Percentiles rank a stretch among this genome's conserved stretches.
Evolutionary conservation across 768 basidiomycete species (phyloP).

Genomic region (Rhodotorula diobovata): DNA sequence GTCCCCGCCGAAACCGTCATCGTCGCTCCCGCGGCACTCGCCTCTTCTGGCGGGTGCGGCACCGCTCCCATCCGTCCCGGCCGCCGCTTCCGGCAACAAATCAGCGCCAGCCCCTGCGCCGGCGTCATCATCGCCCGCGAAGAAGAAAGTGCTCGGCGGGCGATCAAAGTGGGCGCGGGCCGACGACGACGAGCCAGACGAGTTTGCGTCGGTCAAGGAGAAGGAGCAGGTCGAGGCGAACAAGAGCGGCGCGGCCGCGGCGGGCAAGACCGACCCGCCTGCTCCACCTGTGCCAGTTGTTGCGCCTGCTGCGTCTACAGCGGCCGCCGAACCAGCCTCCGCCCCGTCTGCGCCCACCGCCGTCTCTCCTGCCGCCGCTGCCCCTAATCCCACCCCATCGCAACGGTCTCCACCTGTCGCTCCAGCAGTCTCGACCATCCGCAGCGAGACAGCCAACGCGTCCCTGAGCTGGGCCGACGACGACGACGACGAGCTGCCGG

Average conservation of each 20-base stretch:
- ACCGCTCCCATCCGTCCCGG: background rate
- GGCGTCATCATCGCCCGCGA: background rate
- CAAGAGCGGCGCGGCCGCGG: too few species aligned
- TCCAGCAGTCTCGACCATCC: background rate
- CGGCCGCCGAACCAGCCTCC: background rate
- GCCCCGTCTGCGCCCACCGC: background rate
- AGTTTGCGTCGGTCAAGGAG: background rate
- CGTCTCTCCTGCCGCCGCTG: background rate
- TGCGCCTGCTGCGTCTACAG: too few species aligned
- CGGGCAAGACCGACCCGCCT: too few species aligned
- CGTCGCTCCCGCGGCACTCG: background rate
- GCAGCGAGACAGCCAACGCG: constrained; percentile 45
- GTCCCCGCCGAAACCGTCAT: background rate
- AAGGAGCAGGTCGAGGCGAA: background rate
- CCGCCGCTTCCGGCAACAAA: background rate
- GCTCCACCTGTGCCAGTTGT: too few species aligned
- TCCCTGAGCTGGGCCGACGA: constrained; percentile 88
- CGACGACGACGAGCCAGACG: constrained; percentile 5
- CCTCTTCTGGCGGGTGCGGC: background rate
- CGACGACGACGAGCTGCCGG: constrained; percentile 72
- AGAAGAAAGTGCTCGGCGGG: constrained; percentile 8
- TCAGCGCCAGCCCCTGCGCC: background rate
- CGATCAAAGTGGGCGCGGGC: constrained; percentile 14
- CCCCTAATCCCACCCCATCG: background rate
- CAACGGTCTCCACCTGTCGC: background rate